phyloP scores from a whole-genome alignment of 208 protist genomes.

The Phytomonas sp. region DNA sequence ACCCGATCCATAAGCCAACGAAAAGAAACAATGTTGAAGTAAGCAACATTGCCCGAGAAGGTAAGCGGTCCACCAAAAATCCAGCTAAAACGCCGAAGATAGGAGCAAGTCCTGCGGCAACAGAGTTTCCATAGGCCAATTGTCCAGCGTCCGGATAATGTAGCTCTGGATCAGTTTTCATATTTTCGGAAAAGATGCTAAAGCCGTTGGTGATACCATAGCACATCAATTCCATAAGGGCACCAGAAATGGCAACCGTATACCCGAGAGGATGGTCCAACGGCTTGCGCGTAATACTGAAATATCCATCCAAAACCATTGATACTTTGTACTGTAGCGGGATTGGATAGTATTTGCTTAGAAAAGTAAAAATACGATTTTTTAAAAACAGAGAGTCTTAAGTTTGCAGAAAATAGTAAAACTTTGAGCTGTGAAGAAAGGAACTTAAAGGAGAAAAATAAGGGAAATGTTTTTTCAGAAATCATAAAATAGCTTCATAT shows the following conservation, averaged over 20 bases:
- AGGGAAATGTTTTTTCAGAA: not conserved
- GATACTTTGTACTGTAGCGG: too few species aligned
- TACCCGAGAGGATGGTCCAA: constrained; percentile 70
- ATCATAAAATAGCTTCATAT: too few species aligned
- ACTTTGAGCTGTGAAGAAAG: constrained; percentile 2
- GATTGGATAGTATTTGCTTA: constrained; percentile 6
- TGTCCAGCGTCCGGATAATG: constrained; percentile 50
- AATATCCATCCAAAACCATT: too few species aligned
- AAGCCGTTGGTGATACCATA: constrained; percentile 85
- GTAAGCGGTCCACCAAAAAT: constrained; percentile 62
- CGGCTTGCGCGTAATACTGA: constrained; percentile 32
- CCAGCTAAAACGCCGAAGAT: constrained; percentile 67
- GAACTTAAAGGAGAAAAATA: not conserved
- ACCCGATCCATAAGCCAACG: constrained; percentile 50
- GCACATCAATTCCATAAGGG: constrained; percentile 78
- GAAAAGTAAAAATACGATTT: not conserved
- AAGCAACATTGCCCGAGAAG: constrained; percentile 64
- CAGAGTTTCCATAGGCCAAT: constrained; percentile 74
- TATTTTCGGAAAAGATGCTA: constrained; percentile 60
- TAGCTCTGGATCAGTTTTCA: constrained; percentile 60
- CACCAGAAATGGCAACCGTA: constrained; percentile 60
- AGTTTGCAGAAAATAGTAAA: not conserved
- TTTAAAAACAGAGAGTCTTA: too few species aligned
- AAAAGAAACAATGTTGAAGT: constrained; percentile 48
- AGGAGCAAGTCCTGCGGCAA: constrained; percentile 62